These are phyloP conservation scores for Talaromyces sp. DNA, from an alignment of 2,329 filamentous ascomycete species.

Conservation along the genomic window DNA sequence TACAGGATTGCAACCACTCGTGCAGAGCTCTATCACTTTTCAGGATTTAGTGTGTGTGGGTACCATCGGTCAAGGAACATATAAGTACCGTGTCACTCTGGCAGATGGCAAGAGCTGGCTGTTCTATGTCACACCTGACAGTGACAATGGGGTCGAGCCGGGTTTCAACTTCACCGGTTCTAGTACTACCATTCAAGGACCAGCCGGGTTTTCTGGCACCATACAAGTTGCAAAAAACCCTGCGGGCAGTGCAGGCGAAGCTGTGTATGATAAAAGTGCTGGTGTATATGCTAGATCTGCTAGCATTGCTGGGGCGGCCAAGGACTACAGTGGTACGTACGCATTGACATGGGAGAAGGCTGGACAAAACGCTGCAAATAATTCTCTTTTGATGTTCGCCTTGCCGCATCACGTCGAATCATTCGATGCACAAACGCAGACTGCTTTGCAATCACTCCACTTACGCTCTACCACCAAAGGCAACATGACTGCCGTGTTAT, in stretches of 20 bases:
- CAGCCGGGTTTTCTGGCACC: conserved; percentile 64
- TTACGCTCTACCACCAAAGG: conserved; percentile 85
- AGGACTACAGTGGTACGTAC: conserved; percentile 62
- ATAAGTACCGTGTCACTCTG: conserved; percentile 70
- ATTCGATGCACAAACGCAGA: conserved; percentile 57
- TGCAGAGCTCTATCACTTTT: conserved; percentile 73
- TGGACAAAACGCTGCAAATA: conserved; percentile 54
- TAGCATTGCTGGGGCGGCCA: conserved; percentile 56
- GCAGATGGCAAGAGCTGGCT: conserved; percentile 73
- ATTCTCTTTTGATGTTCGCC: conserved; percentile 71
- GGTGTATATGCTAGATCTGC: conserved; percentile 68
- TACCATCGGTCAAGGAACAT: conserved; percentile 57
- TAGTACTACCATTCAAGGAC: conserved; percentile 60
- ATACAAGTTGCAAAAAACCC: conserved; percentile 82
- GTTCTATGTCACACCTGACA: conserved; percentile 63
- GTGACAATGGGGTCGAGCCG: conserved; percentile 51
- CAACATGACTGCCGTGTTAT: conserved; percentile 64
- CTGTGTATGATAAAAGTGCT: conserved; percentile 66
- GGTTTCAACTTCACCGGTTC: conserved; percentile 61
- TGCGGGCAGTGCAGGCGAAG: conserved; percentile 53
- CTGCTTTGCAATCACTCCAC: conserved; percentile 50
- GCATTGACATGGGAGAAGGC: conserved; percentile 66
- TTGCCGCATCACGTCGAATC: conserved; percentile 79
- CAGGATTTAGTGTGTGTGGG: conserved; percentile 54
- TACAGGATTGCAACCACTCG: conserved; percentile 60